A percentile compares a stretch with the other conserved stretches of the same genome.
phyloP scores from a whole-genome alignment of 177 flowering plant genomes.

The Vitis hybrid region DNA sequence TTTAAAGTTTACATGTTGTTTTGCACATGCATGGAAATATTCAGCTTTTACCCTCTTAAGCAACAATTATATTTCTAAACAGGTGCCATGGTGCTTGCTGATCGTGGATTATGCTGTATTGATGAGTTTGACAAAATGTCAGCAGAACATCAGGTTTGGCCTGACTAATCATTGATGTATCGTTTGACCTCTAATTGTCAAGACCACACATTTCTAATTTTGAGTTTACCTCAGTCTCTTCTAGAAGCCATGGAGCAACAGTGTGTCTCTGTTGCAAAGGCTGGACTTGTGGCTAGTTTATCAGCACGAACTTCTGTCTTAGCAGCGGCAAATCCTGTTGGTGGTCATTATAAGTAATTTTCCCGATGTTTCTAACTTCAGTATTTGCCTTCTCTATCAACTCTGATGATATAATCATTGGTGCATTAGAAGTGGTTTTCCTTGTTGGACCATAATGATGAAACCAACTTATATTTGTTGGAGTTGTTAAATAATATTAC shows the following conservation, averaged over 20 bases:
- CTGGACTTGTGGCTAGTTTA: slow-evolving; percentile 97
- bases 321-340: slow-evolving; percentile 99
- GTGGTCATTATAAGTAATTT: slow-evolving; percentile 95
- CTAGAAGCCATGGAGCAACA: slow-evolving; percentile 99
- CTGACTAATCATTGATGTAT: background rate
- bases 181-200: background rate
- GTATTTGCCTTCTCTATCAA: background rate
- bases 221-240: slow-evolving; percentile 54
- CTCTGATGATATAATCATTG: background rate
- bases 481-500: too few relatives aligned
- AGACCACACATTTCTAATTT: slow-evolving; percentile 1
- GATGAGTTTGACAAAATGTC: slow-evolving; percentile 99
- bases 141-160: slow-evolving; percentile 88
- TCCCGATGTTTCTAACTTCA: background rate
- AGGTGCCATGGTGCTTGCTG: slow-evolving; percentile 99
- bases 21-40: too few relatives aligned
- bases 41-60: background rate
- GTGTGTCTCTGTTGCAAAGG: slow-evolving; percentile 99
- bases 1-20: too few relatives aligned
- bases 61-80: slow-evolving; percentile 12
- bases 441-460: background rate
- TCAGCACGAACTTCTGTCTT: slow-evolving; percentile 93
- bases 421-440: background rate
- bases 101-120: slow-evolving; percentile 95
- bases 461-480: too few relatives aligned